Percentiles rank a stretch among this genome's conserved stretches.
These are phyloP conservation scores for Fusarium sp. DNA, from an alignment of 2,329 filamentous ascomycete species.

Conservation along the genomic window DNA sequence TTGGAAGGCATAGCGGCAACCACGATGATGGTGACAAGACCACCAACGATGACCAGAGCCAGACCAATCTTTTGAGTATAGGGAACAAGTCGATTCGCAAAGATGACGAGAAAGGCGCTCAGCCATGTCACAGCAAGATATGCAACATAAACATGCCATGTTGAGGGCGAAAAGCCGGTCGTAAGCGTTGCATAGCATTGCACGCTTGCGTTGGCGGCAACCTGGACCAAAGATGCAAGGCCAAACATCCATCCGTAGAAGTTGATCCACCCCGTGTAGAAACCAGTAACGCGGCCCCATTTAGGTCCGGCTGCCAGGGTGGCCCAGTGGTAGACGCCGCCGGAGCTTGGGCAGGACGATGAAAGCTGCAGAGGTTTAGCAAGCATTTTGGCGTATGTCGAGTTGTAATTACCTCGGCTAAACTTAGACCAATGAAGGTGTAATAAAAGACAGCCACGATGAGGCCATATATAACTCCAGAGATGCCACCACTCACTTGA, in stretches of 20 bases:
- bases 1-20: conserved; percentile 37
- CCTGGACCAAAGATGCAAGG: conserved; percentile 41
- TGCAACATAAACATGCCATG: conserved; percentile 43
- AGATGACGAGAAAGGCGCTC: conserved; percentile 33
- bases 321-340: conserved; percentile 44
- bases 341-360: conserved; percentile 40
- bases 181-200: conserved; percentile 42
- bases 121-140: conserved; percentile 41
- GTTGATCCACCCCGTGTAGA: conserved; percentile 45
- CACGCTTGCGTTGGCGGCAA: conserved; percentile 40
- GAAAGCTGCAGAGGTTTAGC: no score
- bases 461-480: conserved; percentile 42
- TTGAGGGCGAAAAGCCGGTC: conserved; percentile 9
- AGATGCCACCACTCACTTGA: conserved; percentile 39
- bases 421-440: conserved; percentile 38
- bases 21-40: conserved; percentile 39
- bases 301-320: conserved; percentile 38
- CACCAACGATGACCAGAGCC: conserved; percentile 37
- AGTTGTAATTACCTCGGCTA: conserved; percentile 34
- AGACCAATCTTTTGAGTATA: conserved; percentile 42
- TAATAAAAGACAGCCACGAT: conserved; percentile 41
- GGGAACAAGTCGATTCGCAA: conserved; percentile 41
- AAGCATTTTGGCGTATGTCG: no score
- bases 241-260: conserved; percentile 48
- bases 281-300: conserved; percentile 42